phyloP scores from a whole-genome alignment of 768 basidiomycete species.

The Tulasnella sp. region DNA sequence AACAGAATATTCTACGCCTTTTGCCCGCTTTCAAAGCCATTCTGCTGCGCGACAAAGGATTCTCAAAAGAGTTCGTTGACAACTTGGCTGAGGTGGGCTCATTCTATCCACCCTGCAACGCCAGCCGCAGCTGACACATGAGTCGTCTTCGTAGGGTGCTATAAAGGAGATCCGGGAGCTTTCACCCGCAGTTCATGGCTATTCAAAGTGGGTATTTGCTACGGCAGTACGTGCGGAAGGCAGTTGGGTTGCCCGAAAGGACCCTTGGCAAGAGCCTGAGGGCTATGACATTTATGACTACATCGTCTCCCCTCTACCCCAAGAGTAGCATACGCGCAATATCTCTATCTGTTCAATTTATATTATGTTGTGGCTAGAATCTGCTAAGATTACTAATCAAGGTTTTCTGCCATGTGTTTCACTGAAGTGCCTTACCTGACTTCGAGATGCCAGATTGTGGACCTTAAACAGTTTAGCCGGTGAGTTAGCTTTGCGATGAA shows the following conservation, averaged over 20 bases:
- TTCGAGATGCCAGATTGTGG: too few relatives aligned
- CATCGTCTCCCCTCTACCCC: not conserved
- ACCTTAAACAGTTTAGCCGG: too few relatives aligned
- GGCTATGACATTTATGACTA: not conserved
- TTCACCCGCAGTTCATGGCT: not conserved
- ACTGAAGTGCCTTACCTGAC: too few relatives aligned
- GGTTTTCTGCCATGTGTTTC: too few relatives aligned
- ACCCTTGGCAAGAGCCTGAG: not conserved
- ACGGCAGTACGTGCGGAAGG: not conserved
- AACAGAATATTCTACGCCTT: not conserved
- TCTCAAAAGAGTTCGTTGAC: not conserved
- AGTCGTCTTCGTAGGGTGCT: too few relatives aligned
- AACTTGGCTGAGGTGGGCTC: not conserved
- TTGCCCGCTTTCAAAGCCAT: not conserved
- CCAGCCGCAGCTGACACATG: too few relatives aligned
- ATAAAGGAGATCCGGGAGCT: not conserved
- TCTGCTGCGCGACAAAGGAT: not conserved
- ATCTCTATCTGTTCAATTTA: too few relatives aligned
- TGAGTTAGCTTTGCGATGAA: too few relatives aligned
- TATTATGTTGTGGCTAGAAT: too few relatives aligned
- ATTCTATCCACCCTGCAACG: not conserved
- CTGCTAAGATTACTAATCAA: too few relatives aligned
- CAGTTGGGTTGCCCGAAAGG: not conserved
- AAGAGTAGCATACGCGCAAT: too few relatives aligned
- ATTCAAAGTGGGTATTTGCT: not conserved